Base-by-base conservation (phyloP, 148 eudicot genomes). In the Rhododendron ovatum region DNA sequence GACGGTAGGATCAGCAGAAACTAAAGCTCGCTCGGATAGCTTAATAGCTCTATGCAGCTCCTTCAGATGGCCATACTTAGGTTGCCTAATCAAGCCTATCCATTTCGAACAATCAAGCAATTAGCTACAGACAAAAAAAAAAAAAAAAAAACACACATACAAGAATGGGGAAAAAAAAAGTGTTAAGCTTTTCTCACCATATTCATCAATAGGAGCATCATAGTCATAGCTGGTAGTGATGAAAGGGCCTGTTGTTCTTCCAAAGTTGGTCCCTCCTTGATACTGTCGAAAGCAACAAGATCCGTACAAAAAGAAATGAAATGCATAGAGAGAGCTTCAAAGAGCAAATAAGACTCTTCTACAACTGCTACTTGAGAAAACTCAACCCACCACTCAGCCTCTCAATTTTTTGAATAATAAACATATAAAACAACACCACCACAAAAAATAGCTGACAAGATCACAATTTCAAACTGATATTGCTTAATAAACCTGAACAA, bases 221-320 rank as follows among this genome's bases (percentile, higher is more conserved):
- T 97, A 97, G 89, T 97, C 99, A 77, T 97, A 97, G 93, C 95
- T 95, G 43, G 99, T 59, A 73, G 98, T 97, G 84, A 97, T 91
- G 78, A 97, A 97, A 84, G 99, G 98, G 86, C 99, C 98, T 37
- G 98, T 92, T 78, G 98, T 92, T 89, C 99, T 88, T 73, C 99
- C 99, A 80, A 97, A 95, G 92, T 96, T 97, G 43, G 99, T 97
- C 78, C 99, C 98, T 59, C 99, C 99, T 39, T 97, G 99, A 87
- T 92, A 97, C 99, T 97, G 85, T 82, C 75, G 17, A 37, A 81
- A 83, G 9, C 53, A 78, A 80, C 65, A 48, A 28, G 67, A 55
- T 51, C 4, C 55, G 3, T 13, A 51, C 14, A 12, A 51, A 11
- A 48, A 51, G 55, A 51, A 51, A 51, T 13, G 55, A 51, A 51